Evolutionary conservation across 2,329 filamentous ascomycete species (phyloP).

Genomic region (Dryadomyces quercus-mongolicae): DNA sequence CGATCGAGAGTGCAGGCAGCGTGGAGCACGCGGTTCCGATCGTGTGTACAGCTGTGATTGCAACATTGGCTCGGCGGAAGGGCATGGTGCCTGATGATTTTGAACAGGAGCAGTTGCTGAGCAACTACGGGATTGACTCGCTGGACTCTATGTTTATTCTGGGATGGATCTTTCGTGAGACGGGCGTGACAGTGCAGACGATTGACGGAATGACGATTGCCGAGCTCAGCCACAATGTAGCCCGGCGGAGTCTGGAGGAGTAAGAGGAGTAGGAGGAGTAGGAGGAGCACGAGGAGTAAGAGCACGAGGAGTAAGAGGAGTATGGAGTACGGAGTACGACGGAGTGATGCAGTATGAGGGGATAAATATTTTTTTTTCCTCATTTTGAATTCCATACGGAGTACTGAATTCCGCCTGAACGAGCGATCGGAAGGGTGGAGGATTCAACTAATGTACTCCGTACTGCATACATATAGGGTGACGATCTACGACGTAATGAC

Average conservation of each 20-base stretch:
- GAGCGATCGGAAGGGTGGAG: neutral
- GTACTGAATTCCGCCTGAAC: neutral
- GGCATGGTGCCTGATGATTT: slow-evolving; percentile 12
- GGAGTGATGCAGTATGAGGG: too few relatives aligned
- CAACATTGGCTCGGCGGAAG: slow-evolving; percentile 11
- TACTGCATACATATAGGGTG: neutral
- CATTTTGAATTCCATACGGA: neutral
- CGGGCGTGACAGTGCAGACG: slow-evolving; percentile 12
- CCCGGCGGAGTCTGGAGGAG: neutral
- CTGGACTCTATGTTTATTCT: slow-evolving; percentile 14
- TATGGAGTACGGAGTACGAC: too few relatives aligned
- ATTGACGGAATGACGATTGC: slow-evolving; percentile 12
- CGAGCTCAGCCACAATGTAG: slow-evolving; percentile 9
- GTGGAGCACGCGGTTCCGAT: slow-evolving; percentile 2
- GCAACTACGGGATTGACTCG: slow-evolving; percentile 15
- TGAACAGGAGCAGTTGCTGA: slow-evolving; percentile 7
- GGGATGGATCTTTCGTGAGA: slow-evolving; percentile 13
- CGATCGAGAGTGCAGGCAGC: neutral
- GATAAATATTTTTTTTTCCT: too few relatives aligned
- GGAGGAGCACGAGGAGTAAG: neutral
- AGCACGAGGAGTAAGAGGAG: too few relatives aligned
- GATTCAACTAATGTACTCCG: neutral
- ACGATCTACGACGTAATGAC: neutral
- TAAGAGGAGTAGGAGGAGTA: neutral
- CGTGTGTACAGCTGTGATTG: slow-evolving; percentile 7